Percentiles rank a stretch among this genome's conserved stretches.
phyloP scores from a whole-genome alignment of 768 basidiomycete genomes.

The Macrolepiota albuminosa region DNA sequence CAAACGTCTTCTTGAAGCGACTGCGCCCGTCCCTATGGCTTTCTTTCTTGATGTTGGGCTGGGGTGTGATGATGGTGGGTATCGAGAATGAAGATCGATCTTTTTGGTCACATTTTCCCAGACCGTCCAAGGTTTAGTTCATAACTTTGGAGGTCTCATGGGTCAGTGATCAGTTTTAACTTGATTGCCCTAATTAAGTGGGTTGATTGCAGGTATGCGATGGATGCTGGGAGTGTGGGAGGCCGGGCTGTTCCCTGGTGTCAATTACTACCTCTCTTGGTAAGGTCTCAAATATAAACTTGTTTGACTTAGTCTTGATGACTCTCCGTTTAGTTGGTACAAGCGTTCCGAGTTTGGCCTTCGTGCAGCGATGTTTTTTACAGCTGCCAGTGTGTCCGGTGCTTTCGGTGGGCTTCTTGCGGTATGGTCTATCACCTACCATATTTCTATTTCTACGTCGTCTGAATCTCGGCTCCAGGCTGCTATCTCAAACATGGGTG shows the following conservation, averaged over 20 bases:
- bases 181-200: neutral
- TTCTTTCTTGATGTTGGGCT: conserved; percentile 64
- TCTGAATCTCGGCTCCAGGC: conserved; percentile 26
- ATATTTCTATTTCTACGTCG: conserved; percentile 16
- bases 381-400: conserved; percentile 77
- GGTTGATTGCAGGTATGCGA: conserved; percentile 46
- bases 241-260: conserved; percentile 61
- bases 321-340: conserved; percentile 34
- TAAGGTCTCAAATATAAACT: conserved; percentile 20
- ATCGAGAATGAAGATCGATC: neutral
- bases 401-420: conserved; percentile 77
- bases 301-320: neutral
- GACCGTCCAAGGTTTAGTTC: conserved; percentile 70
- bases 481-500: conserved; percentile 69
- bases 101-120: conserved; percentile 24
- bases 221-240: conserved; percentile 75
- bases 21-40: conserved; percentile 77
- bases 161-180: conserved; percentile 31
- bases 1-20: conserved; percentile 68
- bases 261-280: conserved; percentile 74
- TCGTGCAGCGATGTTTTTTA: conserved; percentile 64
- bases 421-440: conserved; percentile 28
- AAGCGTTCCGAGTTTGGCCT: conserved; percentile 75
- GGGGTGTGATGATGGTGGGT: conserved; percentile 73
- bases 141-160: conserved; percentile 64